phyloP scores from a whole-genome alignment of 257 asterid genomes.

The Solanum bukasovii region DNA sequence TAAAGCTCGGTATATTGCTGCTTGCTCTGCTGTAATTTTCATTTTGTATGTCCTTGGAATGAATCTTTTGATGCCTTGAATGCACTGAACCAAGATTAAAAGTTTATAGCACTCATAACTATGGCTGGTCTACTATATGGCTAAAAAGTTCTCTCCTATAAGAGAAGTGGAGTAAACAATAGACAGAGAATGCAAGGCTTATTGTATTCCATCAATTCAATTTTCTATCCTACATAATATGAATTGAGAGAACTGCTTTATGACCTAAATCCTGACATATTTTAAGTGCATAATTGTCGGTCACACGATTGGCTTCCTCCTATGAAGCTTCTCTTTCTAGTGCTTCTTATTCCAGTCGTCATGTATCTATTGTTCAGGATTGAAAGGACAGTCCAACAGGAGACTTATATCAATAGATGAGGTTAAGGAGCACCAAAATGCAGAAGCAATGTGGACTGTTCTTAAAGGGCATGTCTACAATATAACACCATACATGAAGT shows the following conservation, averaged over 20 bases:
- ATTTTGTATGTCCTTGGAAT: neutral
- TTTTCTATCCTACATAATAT: neutral
- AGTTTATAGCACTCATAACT: neutral
- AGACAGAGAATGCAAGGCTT: neutral
- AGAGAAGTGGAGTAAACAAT: neutral
- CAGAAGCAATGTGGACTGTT: constrained; percentile 92
- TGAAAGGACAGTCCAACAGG: constrained; percentile 71
- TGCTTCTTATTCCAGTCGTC: neutral
- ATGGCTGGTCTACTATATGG: neutral
- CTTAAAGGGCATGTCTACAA: constrained; percentile 91
- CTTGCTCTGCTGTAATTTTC: neutral
- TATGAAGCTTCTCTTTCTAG: neutral
- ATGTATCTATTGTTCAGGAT: constrained; percentile 32
- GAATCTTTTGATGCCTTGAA: neutral
- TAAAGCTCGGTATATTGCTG: neutral
- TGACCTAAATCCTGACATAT: neutral
- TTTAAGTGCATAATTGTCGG: neutral
- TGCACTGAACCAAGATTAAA: neutral
- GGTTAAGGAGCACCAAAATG: constrained; percentile 75
- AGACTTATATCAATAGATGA: constrained; percentile 65
- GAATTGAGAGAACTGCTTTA: neutral
- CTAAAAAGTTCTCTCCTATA: neutral
- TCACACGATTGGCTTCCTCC: neutral
- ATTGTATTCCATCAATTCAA: neutral
- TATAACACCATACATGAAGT: constrained; percentile 82